These are phyloP conservation scores for Diaporthe sp. DNA, from an alignment of 2,329 filamentous ascomycete species.

Conservation along the genomic window DNA sequence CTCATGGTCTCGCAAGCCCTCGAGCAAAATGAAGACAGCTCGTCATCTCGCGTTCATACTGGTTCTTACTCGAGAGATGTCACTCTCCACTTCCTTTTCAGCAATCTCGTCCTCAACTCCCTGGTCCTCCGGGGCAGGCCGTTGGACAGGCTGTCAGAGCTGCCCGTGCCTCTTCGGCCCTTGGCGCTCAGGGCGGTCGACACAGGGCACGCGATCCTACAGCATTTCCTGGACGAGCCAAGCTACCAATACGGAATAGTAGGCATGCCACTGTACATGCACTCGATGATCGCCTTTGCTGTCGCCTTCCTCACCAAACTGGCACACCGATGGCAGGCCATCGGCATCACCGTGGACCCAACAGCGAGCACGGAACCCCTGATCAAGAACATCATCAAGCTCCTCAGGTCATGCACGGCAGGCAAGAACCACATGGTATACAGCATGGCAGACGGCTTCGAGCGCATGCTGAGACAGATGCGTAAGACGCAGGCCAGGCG, in stretches of 20 bases:
- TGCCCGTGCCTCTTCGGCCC: slow-evolving; percentile 1
- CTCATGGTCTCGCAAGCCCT: neutral
- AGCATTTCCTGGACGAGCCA: slow-evolving; percentile 3
- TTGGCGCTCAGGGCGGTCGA: slow-evolving; percentile 1
- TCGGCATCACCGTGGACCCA: slow-evolving; percentile 7
- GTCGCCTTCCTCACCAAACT: slow-evolving; percentile 4
- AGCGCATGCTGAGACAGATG: slow-evolving; percentile 15
- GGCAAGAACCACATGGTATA: slow-evolving; percentile 26
- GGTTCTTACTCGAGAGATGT: neutral
- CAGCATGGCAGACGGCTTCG: slow-evolving; percentile 22
- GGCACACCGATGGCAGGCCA: slow-evolving; percentile 8
- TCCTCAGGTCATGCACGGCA: slow-evolving; percentile 1
- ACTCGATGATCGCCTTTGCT: slow-evolving; percentile 16
- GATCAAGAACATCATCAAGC: slow-evolving; percentile 3
- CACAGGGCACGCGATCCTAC: slow-evolving; percentile 3
- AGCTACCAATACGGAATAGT: slow-evolving; percentile 8
- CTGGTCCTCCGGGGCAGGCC: slow-evolving; percentile 26
- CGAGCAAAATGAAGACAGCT: neutral
- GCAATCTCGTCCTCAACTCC: slow-evolving; percentile 22
- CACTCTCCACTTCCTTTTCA: slow-evolving; percentile 15
- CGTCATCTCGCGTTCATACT: neutral
- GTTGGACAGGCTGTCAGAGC: neutral
- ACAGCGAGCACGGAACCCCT: neutral
- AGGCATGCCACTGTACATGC: slow-evolving; percentile 3
- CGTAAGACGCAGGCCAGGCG: slow-evolving; percentile 3